Evolutionary conservation across 257 asterid species (phyloP), one percentile per base, ranked within the genome.

Genomic region (Thymus quinquecostatus): DNA sequence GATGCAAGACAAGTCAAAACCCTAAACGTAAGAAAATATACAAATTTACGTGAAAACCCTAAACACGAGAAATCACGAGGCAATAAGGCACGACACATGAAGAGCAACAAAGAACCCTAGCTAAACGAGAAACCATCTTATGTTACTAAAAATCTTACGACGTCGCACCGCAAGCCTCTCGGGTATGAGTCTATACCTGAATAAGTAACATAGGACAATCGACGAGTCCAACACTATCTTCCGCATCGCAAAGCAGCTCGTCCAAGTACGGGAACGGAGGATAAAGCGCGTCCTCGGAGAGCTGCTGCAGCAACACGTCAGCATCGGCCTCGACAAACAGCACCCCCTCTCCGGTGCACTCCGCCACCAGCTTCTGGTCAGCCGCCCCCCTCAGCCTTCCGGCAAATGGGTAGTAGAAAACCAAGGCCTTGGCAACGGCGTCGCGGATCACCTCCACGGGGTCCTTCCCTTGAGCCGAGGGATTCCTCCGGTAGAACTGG

Each of bases 311-410:
- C 30, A 77, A 57, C 4, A 82, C 89, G 32, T 84, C 89, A 1
- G 92, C 95, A 11, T 82, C 85, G 0, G 90, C 95, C 78, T 78
- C 92, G 6, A 82, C 75, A 65, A 89, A 89, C 73, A 83, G 0
- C 1, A 87, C 81, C 4, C 96, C 93, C 32, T 87, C 96, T 10
- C 87, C 92, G 49, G 89, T 85, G 82, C 93, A 86, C 56, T 86
- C 96, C 71, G 86, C 96, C 82, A 77, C 82, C 61, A 89, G 81
- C 64, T 89, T 89, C 62, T 85, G 64, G 48, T 68, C 79, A 4
- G 65, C 73, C 7, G 13, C 51, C 62, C 85, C 91, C 74, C 88
- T 79, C 34, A 86, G 75, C 49, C 96, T 79, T 5, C 96, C 96
- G 0, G 96, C 96, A 0, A 89, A 81, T 0, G 96, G 96, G 83